A percentile compares a stretch with the other conserved stretches of the same genome.
Evolutionary conservation across 768 basidiomycete species (phyloP).

Genomic region (Asterophora parasitica): DNA sequence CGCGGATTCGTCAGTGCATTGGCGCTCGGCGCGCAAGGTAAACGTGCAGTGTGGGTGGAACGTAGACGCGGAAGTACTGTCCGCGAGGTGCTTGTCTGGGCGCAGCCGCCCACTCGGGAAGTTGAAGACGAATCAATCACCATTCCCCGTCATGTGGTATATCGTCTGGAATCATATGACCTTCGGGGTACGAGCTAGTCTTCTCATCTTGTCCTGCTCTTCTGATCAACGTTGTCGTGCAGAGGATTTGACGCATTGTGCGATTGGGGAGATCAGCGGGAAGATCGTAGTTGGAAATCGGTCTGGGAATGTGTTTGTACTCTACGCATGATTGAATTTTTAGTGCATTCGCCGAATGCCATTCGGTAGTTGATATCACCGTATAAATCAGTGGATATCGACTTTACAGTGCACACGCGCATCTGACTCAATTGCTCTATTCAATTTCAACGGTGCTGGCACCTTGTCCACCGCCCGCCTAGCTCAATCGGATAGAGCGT

Average conservation of each 20-base stretch:
- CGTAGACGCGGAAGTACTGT: conserved; percentile 36
- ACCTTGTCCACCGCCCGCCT: too few relatives aligned
- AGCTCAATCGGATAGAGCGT: conserved; percentile 67
- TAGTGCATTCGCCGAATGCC: too few relatives aligned
- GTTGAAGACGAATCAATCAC: conserved; percentile 13
- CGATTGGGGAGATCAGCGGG: conserved; percentile 42
- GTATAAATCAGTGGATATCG: too few relatives aligned
- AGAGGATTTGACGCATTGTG: conserved; percentile 45
- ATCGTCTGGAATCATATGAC: conserved; percentile 32
- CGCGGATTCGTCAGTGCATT: conserved; percentile 49
- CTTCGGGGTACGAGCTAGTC: conserved; percentile 32
- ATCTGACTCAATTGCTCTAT: too few relatives aligned
- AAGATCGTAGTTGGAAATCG: conserved; percentile 38
- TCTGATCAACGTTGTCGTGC: not conserved
- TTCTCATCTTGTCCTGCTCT: not conserved
- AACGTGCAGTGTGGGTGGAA: conserved; percentile 54
- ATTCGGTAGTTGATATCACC: too few relatives aligned
- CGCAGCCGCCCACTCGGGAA: conserved; percentile 7
- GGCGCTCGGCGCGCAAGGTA: conserved; percentile 42
- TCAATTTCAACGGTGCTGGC: too few relatives aligned
- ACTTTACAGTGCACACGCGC: too few relatives aligned
- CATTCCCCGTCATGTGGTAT: conserved; percentile 28
- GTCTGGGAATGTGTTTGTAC: conserved; percentile 32
- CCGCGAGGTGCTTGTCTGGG: conserved; percentile 45
- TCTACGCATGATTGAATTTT: conserved; percentile 17